Conservation (phyloP, 129 eudicot species). For the Glebionis coronaria region DNA sequence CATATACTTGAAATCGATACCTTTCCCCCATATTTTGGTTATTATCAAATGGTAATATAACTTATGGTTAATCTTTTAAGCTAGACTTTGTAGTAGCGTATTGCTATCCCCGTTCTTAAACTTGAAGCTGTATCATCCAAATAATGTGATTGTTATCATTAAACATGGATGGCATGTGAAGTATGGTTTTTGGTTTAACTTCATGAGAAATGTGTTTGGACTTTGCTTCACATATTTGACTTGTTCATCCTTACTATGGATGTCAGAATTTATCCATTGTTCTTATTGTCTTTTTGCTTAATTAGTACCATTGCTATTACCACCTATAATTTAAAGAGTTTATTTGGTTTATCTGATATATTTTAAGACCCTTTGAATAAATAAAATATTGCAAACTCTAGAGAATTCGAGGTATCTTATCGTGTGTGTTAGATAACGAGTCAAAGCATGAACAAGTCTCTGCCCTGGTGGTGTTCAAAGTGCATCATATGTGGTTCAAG, state of each 20-base stretch:
- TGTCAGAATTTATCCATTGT: neutral
- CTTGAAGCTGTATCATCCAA: constrained; percentile 18
- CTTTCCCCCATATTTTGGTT: constrained; percentile 17
- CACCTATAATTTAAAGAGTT: too few species aligned
- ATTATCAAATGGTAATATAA: constrained; percentile 14
- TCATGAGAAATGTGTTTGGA: constrained; percentile 10
- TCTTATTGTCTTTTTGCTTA: neutral
- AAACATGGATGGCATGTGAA: constrained; percentile 5
- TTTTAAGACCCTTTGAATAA: too few species aligned
- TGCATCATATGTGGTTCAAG: too few species aligned
- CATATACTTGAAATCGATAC: constrained; percentile 23
- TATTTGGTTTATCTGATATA: too few species aligned
- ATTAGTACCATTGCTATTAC: neutral
- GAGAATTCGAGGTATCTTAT: too few species aligned
- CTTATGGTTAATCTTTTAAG: constrained; percentile 9
- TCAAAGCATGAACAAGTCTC: too few species aligned
- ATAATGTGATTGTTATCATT: constrained; percentile 20
- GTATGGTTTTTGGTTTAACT: constrained; percentile 20
- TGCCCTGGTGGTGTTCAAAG: too few species aligned
- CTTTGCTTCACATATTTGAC: constrained; percentile 23
- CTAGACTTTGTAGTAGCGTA: constrained; percentile 13
- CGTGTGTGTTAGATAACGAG: too few species aligned
- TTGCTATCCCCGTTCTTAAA: constrained; percentile 9
- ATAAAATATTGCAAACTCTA: too few species aligned
- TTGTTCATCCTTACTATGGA: constrained; percentile 20